Conservation (phyloP, 768 basidiomycete species). For the Suillus subluteus region DNA sequence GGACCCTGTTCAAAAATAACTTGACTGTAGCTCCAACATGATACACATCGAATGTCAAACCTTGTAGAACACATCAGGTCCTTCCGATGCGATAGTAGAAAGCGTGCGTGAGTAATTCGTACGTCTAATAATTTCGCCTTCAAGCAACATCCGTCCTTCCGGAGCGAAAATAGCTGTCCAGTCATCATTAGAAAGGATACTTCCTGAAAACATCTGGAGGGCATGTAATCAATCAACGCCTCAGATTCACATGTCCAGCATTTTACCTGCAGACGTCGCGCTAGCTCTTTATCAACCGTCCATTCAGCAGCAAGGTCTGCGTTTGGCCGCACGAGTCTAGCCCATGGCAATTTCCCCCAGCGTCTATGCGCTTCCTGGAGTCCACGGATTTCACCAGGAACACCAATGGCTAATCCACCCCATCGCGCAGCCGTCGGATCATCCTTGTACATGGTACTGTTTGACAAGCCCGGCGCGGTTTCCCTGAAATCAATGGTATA, state of each 20-base stretch:
- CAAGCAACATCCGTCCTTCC: conserved; percentile 64
- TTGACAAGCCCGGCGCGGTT: conserved; percentile 74
- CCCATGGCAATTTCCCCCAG: conserved; percentile 86
- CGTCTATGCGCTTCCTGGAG: conserved; percentile 80
- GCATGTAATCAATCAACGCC: conserved; percentile 11
- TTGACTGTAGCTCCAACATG: conserved; percentile 18
- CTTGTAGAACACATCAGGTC: conserved; percentile 83
- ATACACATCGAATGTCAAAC: conserved; percentile 38
- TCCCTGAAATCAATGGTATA: conserved; percentile 89
- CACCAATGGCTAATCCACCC: conserved; percentile 87
- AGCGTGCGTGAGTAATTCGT: conserved; percentile 81
- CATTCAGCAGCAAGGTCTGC: conserved; percentile 78
- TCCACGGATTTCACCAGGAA: conserved; percentile 91
- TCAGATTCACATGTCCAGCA: conserved; percentile 6
- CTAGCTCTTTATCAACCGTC: conserved; percentile 79
- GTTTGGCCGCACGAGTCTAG: conserved; percentile 72
- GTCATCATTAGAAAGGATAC: conserved; percentile 70
- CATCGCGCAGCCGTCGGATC: conserved; percentile 55
- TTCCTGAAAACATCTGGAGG: conserved; percentile 44
- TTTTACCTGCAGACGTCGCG: conserved; percentile 68
- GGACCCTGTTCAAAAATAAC: conserved; percentile 53
- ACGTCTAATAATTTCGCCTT: conserved; percentile 76
- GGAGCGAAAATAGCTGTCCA: conserved; percentile 89
- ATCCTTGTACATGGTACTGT: conserved; percentile 74
- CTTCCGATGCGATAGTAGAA: conserved; percentile 69